Evolutionary conservation across 345 rosid species (phyloP), one percentile per base, ranked within the genome.

Genomic region (Gossypium bickii): DNA sequence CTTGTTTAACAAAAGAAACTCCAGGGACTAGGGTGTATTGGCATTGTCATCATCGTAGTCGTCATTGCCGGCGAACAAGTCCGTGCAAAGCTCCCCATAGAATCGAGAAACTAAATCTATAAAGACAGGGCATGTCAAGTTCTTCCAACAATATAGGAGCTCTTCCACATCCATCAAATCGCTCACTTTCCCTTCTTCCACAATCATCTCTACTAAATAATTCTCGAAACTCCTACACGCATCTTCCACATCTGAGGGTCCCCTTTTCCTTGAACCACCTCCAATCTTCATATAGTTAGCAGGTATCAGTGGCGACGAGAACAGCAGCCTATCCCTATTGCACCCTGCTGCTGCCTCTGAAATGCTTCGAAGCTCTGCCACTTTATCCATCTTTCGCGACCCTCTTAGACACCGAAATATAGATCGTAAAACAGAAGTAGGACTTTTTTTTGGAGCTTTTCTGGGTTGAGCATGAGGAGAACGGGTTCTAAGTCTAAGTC

Each of bases 151-250:
- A 44, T 81, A 83, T 44, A 92, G 88, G 78, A 94, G 97, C 83
- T 94, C 97, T 74, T 92, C 98, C 2, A 92, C 90, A 69, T 89
- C 98, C 82, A 76, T 85, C 78, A 92, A 78, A 57, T 90, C 97
- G 71, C 80, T 87, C 48, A 88, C 82, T 75, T 83, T 89, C 48
- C 98, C 94, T 76, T 92, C 97, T 73, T 94, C 95, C 55, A 82
- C 88, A 17, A 88, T 86, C 87, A 94, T 84, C 64, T 91, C 91
- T 81, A 89, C 89, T 80, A 94, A 81, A 79, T 94, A 94, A 74
- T 86, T 89, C 83, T 92, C 97, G 63, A 92, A 94, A 74, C 90
- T 87, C 82, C 90, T 86, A 74, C 98, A 94, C 7, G 94, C 92
- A 74, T 89, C 97, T 71, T 87, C 97, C 58, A 86, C 84, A 1